phyloP scores from a whole-genome alignment of 2,329 filamentous ascomycete species.

The Aspergillus sp. region DNA sequence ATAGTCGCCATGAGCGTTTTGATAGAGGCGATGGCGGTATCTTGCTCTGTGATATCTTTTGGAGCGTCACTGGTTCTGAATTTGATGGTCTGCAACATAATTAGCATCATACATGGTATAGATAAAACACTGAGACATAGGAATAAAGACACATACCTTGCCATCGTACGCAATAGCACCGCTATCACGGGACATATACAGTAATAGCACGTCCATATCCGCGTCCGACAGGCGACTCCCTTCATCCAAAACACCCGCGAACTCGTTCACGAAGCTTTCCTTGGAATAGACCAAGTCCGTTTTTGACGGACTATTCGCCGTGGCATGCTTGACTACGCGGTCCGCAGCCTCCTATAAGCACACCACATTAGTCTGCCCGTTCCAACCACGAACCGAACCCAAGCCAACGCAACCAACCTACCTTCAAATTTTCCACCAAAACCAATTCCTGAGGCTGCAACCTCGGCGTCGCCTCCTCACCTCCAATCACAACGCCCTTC shows the following conservation, averaged over 20 bases:
- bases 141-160: conserved; percentile 36
- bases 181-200: conserved; percentile 70
- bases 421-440: conserved; percentile 60
- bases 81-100: conserved; percentile 64
- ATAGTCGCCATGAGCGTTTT: conserved; percentile 71
- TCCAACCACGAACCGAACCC: not conserved
- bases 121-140: not conserved
- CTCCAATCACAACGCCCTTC: conserved; percentile 57
- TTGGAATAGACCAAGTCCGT: conserved; percentile 70
- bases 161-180: conserved; percentile 51
- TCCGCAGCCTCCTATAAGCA: conserved; percentile 54
- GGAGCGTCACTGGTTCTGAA: conserved; percentile 61
- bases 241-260: conserved; percentile 55
- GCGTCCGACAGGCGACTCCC: conserved; percentile 57
- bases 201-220: conserved; percentile 71
- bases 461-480: conserved; percentile 34
- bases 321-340: conserved; percentile 52
- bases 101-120: conserved; percentile 19
- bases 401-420: conserved; percentile 27
- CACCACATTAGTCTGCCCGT: conserved; percentile 21
- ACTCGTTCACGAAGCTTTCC: conserved; percentile 63
- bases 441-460: conserved; percentile 49
- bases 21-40: conserved; percentile 78
- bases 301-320: conserved; percentile 48
- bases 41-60: conserved; percentile 69